Conservation (phyloP, 1,139 yeast genomes). For the Taphrina wiesneri region DNA sequence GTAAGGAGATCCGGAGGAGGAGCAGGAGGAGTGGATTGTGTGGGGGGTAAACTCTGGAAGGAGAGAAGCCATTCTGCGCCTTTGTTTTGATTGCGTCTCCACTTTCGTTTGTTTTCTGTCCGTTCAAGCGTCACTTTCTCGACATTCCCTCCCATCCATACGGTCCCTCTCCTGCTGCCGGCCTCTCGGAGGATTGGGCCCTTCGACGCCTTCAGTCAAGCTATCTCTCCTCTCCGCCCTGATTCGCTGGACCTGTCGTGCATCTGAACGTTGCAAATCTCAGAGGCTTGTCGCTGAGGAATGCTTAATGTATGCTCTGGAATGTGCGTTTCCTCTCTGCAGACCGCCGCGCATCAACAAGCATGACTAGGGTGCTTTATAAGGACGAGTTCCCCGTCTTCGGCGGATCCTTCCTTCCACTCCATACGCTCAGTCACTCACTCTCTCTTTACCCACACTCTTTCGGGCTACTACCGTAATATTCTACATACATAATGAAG, state of each 20-base stretch:
- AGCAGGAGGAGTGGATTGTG: no score
- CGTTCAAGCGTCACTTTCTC: not conserved
- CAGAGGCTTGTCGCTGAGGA: not conserved
- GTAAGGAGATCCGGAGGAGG: not conserved
- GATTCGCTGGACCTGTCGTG: no score
- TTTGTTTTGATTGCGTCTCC: not conserved
- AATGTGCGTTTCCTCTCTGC: not conserved
- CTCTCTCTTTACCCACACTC: constrained; percentile 12
- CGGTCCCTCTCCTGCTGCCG: no score
- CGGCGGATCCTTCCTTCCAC: not conserved
- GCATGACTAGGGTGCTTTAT: not conserved
- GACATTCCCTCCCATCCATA: not conserved
- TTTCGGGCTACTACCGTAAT: not conserved
- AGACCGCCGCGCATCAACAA: not conserved
- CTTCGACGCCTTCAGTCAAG: no score
- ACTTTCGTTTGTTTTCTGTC: not conserved
- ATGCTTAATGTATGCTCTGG: not conserved
- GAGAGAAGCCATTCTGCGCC: not conserved
- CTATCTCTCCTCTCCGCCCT: no score
- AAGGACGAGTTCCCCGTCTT: not conserved
- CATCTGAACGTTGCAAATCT: not conserved
- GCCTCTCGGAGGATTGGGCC: no score
- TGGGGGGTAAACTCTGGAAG: no score
- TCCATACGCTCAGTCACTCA: not conserved
- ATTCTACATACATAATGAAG: not conserved